Percentiles rank a stretch among this genome's conserved stretches.
Evolutionary conservation across 1,139 yeast genomes (phyloP).

Genomic region (Lodderomyces jiufengensis): DNA sequence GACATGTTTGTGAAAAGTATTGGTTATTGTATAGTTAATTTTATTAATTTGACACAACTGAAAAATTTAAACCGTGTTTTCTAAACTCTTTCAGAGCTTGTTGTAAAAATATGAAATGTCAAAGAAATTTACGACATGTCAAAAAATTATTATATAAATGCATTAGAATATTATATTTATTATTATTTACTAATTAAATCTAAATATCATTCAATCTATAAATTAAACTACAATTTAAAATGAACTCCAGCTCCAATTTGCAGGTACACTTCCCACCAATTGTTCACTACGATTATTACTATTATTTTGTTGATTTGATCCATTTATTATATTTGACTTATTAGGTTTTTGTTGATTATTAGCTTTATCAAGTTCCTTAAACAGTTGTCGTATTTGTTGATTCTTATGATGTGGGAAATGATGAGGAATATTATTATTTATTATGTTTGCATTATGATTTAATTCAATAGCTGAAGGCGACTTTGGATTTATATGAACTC

Average conservation of each 20-base stretch:
- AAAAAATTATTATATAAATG: too few relatives aligned
- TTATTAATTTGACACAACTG: neutral
- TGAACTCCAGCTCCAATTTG: constrained; percentile 80
- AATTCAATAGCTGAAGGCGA: neutral
- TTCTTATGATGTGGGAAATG: neutral
- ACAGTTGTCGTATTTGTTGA: constrained; percentile 3
- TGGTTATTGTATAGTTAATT: neutral
- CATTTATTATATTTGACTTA: neutral
- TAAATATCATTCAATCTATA: too few relatives aligned
- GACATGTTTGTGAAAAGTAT: too few relatives aligned
- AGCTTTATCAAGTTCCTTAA: neutral
- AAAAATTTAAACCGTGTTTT: neutral
- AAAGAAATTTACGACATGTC: too few relatives aligned
- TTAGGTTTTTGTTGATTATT: neutral
- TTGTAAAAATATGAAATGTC: too few relatives aligned
- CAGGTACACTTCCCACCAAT: constrained; percentile 58
- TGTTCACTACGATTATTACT: constrained; percentile 22
- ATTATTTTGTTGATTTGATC: neutral
- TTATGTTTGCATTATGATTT: neutral
- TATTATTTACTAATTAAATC: too few relatives aligned
- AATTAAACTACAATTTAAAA: constrained; percentile 28
- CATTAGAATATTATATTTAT: too few relatives aligned
- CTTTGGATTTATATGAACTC: constrained; percentile 17
- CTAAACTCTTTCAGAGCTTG: too few relatives aligned
- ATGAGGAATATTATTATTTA: constrained; percentile 1